phyloP scores from a whole-genome alignment of 202 grass and related monocot genomes.

The Musa balbisiana region DNA sequence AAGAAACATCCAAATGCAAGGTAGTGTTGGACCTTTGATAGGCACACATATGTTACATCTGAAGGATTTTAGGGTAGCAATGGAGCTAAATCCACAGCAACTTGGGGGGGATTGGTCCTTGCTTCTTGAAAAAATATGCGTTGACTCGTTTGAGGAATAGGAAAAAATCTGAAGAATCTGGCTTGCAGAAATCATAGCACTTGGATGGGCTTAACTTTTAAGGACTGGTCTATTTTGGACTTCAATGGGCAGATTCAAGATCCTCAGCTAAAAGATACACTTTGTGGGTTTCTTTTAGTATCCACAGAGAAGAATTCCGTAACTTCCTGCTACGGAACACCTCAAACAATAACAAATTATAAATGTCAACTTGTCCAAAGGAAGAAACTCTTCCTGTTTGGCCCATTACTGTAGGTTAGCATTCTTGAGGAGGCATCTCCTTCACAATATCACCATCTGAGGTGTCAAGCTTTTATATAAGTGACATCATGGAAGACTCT shows the following conservation, averaged over 20 bases:
- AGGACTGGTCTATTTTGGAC: neutral
- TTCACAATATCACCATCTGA: neutral
- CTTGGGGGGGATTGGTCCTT: slow-evolving; percentile 56
- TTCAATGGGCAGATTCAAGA: neutral
- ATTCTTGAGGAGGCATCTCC: neutral
- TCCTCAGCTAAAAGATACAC: neutral
- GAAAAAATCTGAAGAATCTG: neutral
- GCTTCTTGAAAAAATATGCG: slow-evolving; percentile 60
- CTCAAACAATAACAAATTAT: neutral
- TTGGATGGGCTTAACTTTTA: neutral
- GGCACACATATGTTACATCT: slow-evolving; percentile 24
- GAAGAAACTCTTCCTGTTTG: neutral
- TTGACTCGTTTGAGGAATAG: neutral
- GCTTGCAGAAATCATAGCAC: neutral
- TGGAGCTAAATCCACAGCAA: slow-evolving; percentile 53
- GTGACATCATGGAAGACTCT: neutral
- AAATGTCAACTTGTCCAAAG: neutral
- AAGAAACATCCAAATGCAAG: slow-evolving; percentile 34
- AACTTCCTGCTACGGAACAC: neutral
- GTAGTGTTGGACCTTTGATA: slow-evolving; percentile 22
- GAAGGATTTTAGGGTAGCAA: slow-evolving; percentile 59
- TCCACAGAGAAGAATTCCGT: neutral
- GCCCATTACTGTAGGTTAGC: neutral
- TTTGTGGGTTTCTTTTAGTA: neutral
- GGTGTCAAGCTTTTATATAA: neutral